These are phyloP conservation scores for Auriculariales sp. DNA, from an alignment of 768 basidiomycete genomes.

Conservation along the genomic window DNA sequence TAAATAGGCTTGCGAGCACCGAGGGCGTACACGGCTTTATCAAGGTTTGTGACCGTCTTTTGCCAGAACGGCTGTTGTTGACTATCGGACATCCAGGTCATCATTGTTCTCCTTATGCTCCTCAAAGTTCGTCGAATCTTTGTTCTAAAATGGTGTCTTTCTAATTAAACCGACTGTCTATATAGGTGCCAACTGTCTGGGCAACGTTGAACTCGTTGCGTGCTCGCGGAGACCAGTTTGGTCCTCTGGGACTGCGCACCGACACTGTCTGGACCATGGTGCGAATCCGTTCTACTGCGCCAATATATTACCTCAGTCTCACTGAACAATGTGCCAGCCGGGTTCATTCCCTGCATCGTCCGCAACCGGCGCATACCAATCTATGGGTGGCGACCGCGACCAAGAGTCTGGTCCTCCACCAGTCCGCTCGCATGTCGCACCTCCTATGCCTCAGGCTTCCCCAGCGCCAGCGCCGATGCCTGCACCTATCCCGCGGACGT, in stretches of 20 bases:
- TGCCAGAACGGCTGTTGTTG: too few species aligned
- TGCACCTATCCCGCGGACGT: background rate
- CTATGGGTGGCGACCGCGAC: background rate
- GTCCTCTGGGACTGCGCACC: background rate
- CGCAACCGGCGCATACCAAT: background rate
- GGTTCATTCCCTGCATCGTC: background rate
- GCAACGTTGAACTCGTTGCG: conserved; percentile 37
- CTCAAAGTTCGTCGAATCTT: conserved; percentile 33
- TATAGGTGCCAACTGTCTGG: conserved; percentile 45
- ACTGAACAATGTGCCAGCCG: too few species aligned
- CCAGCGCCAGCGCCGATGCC: background rate
- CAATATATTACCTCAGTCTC: too few species aligned
- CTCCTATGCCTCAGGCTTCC: background rate
- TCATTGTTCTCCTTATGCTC: conserved; percentile 40
- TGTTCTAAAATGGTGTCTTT: background rate
- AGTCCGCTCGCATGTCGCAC: background rate
- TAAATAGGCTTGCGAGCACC: conserved; percentile 21
- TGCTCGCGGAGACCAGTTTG: conserved; percentile 40
- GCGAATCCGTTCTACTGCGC: too few species aligned
- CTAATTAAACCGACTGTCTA: background rate
- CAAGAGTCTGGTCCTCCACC: background rate
- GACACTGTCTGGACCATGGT: background rate
- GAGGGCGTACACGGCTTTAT: conserved; percentile 42
- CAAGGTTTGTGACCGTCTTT: too few species aligned
- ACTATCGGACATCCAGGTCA: too few species aligned